phyloP scores from a whole-genome alignment of 192 early-diverging fungal species.

The Backusella macrospora region DNA sequence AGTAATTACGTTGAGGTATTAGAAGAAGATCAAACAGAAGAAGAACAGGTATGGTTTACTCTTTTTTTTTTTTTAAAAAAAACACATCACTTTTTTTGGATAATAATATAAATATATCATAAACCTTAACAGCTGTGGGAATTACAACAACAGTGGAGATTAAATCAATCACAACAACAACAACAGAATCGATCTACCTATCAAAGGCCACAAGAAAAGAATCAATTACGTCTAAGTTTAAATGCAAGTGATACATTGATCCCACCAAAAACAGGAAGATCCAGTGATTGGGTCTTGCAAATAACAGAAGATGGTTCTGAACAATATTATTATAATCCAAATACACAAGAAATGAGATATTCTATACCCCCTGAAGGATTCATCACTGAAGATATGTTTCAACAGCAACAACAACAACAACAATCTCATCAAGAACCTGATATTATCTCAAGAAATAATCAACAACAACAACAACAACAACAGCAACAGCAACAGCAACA shows the following conservation, averaged over 20 bases:
- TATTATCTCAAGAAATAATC: neutral
- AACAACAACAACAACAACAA: neutral
- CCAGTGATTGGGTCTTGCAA: conserved; percentile 28
- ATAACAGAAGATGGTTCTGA: conserved; percentile 49
- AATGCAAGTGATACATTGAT: conserved; percentile 11
- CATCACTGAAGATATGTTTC: neutral
- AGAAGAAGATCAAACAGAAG: neutral
- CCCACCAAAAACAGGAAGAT: too few species aligned
- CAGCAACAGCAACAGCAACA: neutral
- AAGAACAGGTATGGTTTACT: conserved; percentile 18
- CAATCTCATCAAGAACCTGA: neutral
- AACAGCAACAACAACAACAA: neutral
- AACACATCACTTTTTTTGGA: neutral
- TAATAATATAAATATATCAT: neutral
- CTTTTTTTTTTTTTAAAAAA: too few species aligned
- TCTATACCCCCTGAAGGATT: conserved; percentile 40
- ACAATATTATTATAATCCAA: conserved; percentile 44
- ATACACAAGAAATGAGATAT: conserved; percentile 50
- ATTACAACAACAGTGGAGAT: conserved; percentile 19
- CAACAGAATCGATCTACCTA: neutral
- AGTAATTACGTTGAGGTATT: conserved; percentile 79
- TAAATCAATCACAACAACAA: neutral
- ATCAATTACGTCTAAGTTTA: conserved; percentile 17
- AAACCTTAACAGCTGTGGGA: conserved; percentile 5
- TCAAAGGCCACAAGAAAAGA: neutral